These are phyloP conservation scores for Aureobasidium vineae DNA, from an alignment of 2,329 filamentous ascomycete species.

Conservation along the genomic window DNA sequence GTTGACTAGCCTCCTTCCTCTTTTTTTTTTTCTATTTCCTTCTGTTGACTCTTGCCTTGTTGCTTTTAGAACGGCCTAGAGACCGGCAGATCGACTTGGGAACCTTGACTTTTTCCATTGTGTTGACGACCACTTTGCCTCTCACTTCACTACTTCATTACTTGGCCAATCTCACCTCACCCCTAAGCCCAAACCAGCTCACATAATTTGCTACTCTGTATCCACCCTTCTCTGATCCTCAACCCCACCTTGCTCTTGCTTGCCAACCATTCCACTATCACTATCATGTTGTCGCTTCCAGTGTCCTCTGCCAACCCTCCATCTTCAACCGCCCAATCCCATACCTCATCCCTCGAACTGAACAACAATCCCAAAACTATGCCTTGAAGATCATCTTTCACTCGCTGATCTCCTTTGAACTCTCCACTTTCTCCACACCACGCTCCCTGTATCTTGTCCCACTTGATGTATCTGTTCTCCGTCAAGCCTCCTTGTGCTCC, in stretches of 20 bases:
- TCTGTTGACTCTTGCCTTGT: no score
- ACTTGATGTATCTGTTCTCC: slow-evolving; percentile 1
- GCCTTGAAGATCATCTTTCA: not conserved
- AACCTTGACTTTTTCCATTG: no score
- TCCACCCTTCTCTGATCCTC: not conserved
- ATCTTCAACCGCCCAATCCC: slow-evolving; percentile 1
- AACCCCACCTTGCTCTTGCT: not conserved
- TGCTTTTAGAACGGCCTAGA: no score
- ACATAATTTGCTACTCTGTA: slow-evolving; percentile 3
- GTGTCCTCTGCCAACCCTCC: not conserved
- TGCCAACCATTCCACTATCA: not conserved
- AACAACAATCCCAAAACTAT: slow-evolving; percentile 7
- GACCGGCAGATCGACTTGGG: no score
- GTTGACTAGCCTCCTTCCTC: no score
- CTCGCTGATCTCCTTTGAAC: not conserved
- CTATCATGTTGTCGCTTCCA: not conserved
- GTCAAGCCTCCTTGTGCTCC: no score
- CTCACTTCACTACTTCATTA: no score
- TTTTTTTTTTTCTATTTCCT: no score
- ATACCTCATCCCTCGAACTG: slow-evolving; percentile 2
- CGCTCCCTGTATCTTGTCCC: slow-evolving; percentile 1
- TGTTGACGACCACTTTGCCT: no score
- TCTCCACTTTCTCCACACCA: slow-evolving; percentile 1
- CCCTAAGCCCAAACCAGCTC: not conserved
- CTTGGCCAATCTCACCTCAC: no score